Base-by-base conservation (phyloP, 768 basidiomycete species). In the Mycena albidolilacea region DNA sequence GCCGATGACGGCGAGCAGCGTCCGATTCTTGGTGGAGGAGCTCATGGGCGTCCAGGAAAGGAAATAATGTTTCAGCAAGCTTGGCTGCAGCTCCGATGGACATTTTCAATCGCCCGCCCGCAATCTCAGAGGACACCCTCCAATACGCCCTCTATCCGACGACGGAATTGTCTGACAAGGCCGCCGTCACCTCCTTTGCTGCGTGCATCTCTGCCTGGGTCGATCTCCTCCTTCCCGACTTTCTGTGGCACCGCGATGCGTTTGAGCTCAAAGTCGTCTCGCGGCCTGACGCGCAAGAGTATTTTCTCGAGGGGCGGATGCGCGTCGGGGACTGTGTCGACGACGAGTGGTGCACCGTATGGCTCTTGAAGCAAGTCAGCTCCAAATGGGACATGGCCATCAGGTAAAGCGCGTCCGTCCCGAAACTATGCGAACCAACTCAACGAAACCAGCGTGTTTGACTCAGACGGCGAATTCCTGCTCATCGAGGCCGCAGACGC, bases 261-360 rank as follows among this genome's bases (percentile, higher is more conserved):
- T 96, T 96, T 76, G 92, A 95, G 79, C 83, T 95, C 72, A 94
- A 94, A 78, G 87, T 93, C 19, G 88, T 87, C 9, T 73, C 80
- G 57, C 84, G 90, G 62, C 80, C 85, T 23, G 85, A 90, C 75
- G 77, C 81, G 78, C 19, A 83, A 63, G 85, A 81, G n/a, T 92
- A 88, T 84, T 84, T 91, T 52, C 82, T 98, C 1, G 92, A 96
- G 78, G 96, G 97, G 10, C 85, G 87, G 57, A 95, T 97, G 92
- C 87, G 97, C 57, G 94, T 99, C 30, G 97, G 98, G 3, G 98
- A 99, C 82, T 94, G 92, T 64, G 89, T 99, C n/a, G 97, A 99
- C 81, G 98, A 99, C 78, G 98, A 99, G 82, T 99, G 98, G 98
- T 93, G 92, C 80, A 87, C 90, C 15, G 96, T 98, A 19, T 99